phyloP scores from a whole-genome alignment of 176 grass and related monocot genomes.

The Alopecurus myosuroides region DNA sequence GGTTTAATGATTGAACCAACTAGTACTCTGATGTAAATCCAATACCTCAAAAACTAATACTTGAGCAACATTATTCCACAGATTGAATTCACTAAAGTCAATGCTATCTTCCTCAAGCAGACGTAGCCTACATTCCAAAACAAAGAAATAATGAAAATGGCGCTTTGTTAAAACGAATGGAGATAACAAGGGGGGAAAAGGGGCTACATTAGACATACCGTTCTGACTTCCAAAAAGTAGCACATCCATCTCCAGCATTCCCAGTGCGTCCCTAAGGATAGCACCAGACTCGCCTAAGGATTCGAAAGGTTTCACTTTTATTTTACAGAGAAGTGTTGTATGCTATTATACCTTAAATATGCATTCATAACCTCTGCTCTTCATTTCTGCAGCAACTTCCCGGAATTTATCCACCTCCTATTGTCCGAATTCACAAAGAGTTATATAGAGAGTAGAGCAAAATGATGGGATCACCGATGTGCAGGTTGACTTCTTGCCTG shows the following conservation, averaged over 20 bases:
- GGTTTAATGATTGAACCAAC: neutral
- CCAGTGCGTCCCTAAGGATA: slow-evolving; percentile 54
- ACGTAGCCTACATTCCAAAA: slow-evolving; percentile 54
- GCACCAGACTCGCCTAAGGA: neutral
- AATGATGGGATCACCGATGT: neutral
- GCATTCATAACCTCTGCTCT: slow-evolving; percentile 57
- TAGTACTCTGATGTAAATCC: slow-evolving; percentile 1
- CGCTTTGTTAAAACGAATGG: slow-evolving; percentile 12
- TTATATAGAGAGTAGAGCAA: slow-evolving; percentile 4
- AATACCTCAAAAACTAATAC: slow-evolving; percentile 91
- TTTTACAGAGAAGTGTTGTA: neutral
- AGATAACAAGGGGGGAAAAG: slow-evolving; percentile 4
- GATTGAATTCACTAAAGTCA: slow-evolving; percentile 76
- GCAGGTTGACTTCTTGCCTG: slow-evolving; percentile 48
- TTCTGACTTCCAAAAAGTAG: slow-evolving; percentile 85
- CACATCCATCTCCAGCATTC: slow-evolving; percentile 79
- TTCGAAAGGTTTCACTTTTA: neutral
- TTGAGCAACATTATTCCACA: slow-evolving; percentile 90
- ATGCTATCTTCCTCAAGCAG: slow-evolving; percentile 82
- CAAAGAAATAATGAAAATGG: slow-evolving; percentile 19
- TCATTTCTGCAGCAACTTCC: slow-evolving; percentile 52
- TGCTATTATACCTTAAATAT: slow-evolving; percentile 62
- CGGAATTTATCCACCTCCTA: slow-evolving; percentile 82
- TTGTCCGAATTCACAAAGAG: neutral
- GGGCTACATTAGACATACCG: slow-evolving; percentile 18